Percentiles rank a stretch among this genome's conserved stretches.
phyloP scores from a whole-genome alignment of 768 basidiomycete species.

The Boletus tomentosulus region DNA sequence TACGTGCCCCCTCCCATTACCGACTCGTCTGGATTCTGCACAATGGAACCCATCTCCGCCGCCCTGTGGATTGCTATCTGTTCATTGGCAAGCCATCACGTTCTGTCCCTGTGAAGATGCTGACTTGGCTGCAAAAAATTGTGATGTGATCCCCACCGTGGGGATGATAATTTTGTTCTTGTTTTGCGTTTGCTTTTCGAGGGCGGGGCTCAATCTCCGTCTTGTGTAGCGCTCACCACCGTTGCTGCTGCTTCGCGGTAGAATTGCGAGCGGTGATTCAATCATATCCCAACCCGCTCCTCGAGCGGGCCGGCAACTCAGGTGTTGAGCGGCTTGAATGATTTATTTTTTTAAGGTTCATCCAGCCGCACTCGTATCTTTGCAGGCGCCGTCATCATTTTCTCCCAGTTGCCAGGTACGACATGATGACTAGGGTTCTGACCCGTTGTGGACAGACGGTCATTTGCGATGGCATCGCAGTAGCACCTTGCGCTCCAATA shows the following conservation, averaged over 20 bases:
- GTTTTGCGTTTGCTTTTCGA: not conserved
- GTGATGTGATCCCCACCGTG: not conserved
- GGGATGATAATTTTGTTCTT: not conserved
- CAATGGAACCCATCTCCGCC: slow-evolving; percentile 2
- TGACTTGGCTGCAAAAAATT: not conserved
- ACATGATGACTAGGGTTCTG: not conserved
- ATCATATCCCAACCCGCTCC: not conserved
- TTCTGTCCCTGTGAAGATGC: not conserved
- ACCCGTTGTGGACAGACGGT: not conserved
- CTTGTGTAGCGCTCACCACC: slow-evolving; percentile 2
- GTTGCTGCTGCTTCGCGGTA: slow-evolving; percentile 20
- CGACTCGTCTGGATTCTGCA: not conserved
- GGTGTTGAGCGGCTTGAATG: not conserved
- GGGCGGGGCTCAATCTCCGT: slow-evolving; percentile 8
- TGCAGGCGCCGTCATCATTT: not conserved
- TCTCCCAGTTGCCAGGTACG: slow-evolving; percentile 19
- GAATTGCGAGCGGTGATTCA: slow-evolving; percentile 1
- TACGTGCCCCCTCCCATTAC: not conserved
- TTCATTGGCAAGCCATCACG: not conserved
- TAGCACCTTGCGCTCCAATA: not conserved
- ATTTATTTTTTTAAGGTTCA: slow-evolving; percentile 1
- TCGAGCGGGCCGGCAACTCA: slow-evolving; percentile 5
- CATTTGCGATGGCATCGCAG: slow-evolving; percentile 5
- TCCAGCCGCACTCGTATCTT: not conserved
- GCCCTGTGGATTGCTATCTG: not conserved